phyloP scores from a whole-genome alignment of 169 alveolate species.

The Eimeria falciformis region DNA sequence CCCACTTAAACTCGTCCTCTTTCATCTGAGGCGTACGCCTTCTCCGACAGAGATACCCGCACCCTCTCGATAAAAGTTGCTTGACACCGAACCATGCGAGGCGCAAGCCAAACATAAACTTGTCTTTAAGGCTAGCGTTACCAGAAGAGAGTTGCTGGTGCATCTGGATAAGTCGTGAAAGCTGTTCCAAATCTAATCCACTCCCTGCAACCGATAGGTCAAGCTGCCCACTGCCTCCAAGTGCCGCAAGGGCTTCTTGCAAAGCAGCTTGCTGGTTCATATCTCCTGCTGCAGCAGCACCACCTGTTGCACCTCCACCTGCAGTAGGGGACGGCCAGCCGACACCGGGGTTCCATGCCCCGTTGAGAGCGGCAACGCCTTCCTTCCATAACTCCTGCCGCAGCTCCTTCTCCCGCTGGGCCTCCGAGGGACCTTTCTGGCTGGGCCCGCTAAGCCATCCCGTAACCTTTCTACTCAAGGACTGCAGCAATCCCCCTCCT shows the following conservation, averaged over 20 bases:
- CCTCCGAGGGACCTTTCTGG: background rate
- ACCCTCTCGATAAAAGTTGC: slow-evolving; percentile 13
- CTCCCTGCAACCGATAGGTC: too few relatives aligned
- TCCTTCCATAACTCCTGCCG: background rate
- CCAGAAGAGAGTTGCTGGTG: slow-evolving; percentile 6
- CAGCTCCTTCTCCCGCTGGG: background rate
- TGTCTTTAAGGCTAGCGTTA: slow-evolving; percentile 36
- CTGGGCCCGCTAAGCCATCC: slow-evolving; percentile 12
- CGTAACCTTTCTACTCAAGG: background rate
- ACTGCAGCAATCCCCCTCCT: background rate
- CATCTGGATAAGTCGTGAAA: background rate
- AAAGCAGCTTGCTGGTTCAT: background rate
- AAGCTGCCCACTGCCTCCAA: too few relatives aligned
- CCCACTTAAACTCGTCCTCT: slow-evolving; percentile 6
- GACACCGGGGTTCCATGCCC: too few relatives aligned
- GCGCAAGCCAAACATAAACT: slow-evolving; percentile 14
- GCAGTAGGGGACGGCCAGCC: background rate
- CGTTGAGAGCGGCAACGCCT: too few relatives aligned
- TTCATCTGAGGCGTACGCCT: background rate
- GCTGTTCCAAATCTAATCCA: background rate
- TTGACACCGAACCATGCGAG: slow-evolving; percentile 47
- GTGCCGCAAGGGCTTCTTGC: too few relatives aligned
- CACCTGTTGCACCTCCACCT: slow-evolving; percentile 18
- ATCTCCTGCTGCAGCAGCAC: slow-evolving; percentile 14
- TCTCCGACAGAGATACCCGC: background rate